phyloP scores from a whole-genome alignment of 2,329 filamentous ascomycete species.

The Paraphoma chrysanthemicola region DNA sequence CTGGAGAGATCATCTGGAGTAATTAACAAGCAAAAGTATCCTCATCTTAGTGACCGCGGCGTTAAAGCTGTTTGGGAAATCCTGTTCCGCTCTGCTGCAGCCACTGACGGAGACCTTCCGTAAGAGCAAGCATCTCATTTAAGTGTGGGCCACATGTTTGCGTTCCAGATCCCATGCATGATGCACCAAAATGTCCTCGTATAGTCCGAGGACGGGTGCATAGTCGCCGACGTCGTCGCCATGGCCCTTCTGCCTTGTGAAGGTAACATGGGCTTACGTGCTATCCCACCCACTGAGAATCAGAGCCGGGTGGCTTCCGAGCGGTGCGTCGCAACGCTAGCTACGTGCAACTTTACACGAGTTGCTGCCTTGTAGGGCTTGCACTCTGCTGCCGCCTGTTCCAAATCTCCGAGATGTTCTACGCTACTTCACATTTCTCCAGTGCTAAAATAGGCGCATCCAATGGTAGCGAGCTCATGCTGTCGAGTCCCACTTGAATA shows the following conservation, averaged over 20 bases:
- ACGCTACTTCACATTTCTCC: constrained; percentile 23
- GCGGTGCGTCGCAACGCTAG: constrained; percentile 32
- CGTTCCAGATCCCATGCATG: constrained; percentile 29
- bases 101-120: constrained; percentile 3
- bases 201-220: constrained; percentile 11
- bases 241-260: constrained; percentile 9
- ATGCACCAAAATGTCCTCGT: constrained; percentile 20
- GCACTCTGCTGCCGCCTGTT: constrained; percentile 13
- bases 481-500: constrained; percentile 32
- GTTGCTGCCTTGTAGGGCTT: constrained; percentile 19
- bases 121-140: background rate
- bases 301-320: constrained; percentile 28
- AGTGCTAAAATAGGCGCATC: constrained; percentile 35
- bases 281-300: constrained; percentile 32
- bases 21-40: background rate
- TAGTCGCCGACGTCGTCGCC: constrained; percentile 9
- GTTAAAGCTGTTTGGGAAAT: background rate
- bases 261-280: constrained; percentile 20
- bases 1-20: background rate
- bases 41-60: background rate
- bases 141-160: constrained; percentile 2
- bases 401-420: constrained; percentile 18
- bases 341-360: constrained; percentile 25
- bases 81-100: background rate
- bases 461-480: constrained; percentile 26